phyloP scores from a whole-genome alignment of 352 stramenopile genomes.

The Pythium apleroticum region DNA sequence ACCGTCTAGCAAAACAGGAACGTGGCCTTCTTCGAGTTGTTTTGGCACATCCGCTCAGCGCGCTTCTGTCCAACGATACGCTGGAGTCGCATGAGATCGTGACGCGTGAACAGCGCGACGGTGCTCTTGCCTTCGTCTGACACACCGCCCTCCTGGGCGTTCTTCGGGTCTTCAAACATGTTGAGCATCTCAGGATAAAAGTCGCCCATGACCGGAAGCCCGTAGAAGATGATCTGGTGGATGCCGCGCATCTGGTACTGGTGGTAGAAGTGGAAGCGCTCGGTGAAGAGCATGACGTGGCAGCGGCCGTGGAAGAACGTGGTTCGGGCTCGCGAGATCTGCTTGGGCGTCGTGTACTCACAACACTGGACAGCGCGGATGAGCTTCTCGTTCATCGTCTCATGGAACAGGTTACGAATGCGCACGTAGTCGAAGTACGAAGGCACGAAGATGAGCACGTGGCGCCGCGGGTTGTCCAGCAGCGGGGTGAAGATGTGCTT shows the following conservation, averaged over 20 bases:
- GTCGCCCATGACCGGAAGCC: slow-evolving; percentile 53
- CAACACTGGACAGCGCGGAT: slow-evolving; percentile 69
- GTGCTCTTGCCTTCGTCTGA: slow-evolving; percentile 45
- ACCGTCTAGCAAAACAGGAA: slow-evolving; percentile 71
- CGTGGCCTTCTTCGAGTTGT: slow-evolving; percentile 59
- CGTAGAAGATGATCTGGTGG: slow-evolving; percentile 80
- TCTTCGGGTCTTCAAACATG: slow-evolving; percentile 45
- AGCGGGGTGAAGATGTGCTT: slow-evolving; percentile 78
- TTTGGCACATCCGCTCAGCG: slow-evolving; percentile 67
- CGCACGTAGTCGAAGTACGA: slow-evolving; percentile 89
- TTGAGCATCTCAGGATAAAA: slow-evolving; percentile 86
- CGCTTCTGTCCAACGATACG: slow-evolving; percentile 73
- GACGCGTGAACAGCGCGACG: slow-evolving; percentile 59
- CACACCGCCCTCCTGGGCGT: slow-evolving; percentile 10
- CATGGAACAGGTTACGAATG: slow-evolving; percentile 81
- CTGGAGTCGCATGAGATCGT: slow-evolving; percentile 67
- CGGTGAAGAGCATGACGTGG: slow-evolving; percentile 80
- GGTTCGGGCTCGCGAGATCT: slow-evolving; percentile 68
- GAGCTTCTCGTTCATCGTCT: slow-evolving; percentile 71
- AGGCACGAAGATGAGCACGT: slow-evolving; percentile 79
- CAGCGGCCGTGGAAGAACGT: slow-evolving; percentile 75
- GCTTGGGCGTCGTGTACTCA: slow-evolving; percentile 69
- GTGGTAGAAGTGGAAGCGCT: slow-evolving; percentile 88
- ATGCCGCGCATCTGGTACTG: slow-evolving; percentile 80
- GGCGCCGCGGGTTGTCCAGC: slow-evolving; percentile 61